phyloP scores from a whole-genome alignment of 805 yeast species.

The Candida lessepsii region DNA sequence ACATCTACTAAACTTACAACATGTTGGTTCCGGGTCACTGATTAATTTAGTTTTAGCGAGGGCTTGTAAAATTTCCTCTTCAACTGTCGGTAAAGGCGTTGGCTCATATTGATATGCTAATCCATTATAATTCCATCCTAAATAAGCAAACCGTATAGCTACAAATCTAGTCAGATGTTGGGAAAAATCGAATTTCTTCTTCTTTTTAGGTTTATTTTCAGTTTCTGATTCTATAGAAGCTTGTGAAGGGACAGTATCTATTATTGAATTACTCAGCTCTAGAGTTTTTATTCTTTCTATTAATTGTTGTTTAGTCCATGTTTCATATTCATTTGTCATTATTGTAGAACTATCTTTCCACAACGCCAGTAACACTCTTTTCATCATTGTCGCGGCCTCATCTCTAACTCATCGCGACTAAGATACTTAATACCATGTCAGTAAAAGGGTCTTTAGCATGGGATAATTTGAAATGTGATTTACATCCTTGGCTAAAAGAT shows the following conservation, averaged over 20 bases:
- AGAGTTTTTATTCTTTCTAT: slow-evolving; percentile 55
- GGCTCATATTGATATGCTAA: slow-evolving; percentile 76
- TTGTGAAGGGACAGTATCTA: too few species aligned
- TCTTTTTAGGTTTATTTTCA: slow-evolving; percentile 10
- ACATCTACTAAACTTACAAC: slow-evolving; percentile 79
- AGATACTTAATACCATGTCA: too few species aligned
- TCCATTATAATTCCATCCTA: slow-evolving; percentile 95
- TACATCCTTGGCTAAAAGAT: slow-evolving; percentile 69
- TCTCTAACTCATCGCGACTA: slow-evolving; percentile 1
- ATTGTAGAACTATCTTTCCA: slow-evolving; percentile 14
- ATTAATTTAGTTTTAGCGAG: slow-evolving; percentile 66
- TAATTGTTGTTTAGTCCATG: slow-evolving; percentile 67
- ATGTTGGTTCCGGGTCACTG: slow-evolving; percentile 54
- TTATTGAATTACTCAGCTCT: slow-evolving; percentile 37
- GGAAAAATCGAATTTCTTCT: slow-evolving; percentile 61
- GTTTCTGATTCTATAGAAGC: too few species aligned
- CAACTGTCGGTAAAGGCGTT: slow-evolving; percentile 85
- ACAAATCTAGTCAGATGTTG: slow-evolving; percentile 64
- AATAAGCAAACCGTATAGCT: slow-evolving; percentile 80
- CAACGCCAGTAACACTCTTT: slow-evolving; percentile 22
- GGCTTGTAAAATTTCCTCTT: slow-evolving; percentile 70
- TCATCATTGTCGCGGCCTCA: slow-evolving; percentile 20
- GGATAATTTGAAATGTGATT: slow-evolving; percentile 50
- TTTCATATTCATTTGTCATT: slow-evolving; percentile 37
- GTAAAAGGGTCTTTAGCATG: slow-evolving; percentile 51